A percentile compares a stretch with the other conserved stretches of the same genome.
Evolutionary conservation across 768 basidiomycete species (phyloP).

Genomic region (Sarcodon aspratus): DNA sequence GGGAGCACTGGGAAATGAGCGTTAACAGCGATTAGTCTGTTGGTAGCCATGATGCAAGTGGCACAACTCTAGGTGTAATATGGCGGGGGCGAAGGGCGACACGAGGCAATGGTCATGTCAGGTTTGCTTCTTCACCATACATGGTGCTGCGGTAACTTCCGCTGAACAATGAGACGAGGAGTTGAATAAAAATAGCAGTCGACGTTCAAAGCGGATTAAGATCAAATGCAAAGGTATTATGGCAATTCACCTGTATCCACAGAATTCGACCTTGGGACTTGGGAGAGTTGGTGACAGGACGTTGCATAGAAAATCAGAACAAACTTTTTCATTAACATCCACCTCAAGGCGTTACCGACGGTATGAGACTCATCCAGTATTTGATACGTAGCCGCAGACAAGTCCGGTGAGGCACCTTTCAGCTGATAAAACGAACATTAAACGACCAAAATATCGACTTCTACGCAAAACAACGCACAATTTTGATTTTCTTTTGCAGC

Average conservation of each 20-base stretch:
- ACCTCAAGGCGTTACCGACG: constrained; percentile 86
- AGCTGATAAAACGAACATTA: constrained; percentile 36
- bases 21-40: constrained; percentile 5
- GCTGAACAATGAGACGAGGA: no score
- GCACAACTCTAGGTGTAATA: no score
- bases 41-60: no score
- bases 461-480: constrained; percentile 8
- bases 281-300: not conserved
- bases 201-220: no score
- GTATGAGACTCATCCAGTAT: constrained; percentile 94
- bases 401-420: constrained; percentile 69
- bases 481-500: constrained; percentile 11
- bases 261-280: constrained; percentile 96
- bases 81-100: no score
- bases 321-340: constrained; percentile 99
- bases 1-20: constrained; percentile 45
- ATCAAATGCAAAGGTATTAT: not conserved
- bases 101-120: no score
- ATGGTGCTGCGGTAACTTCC: no score
- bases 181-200: no score
- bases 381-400: constrained; percentile 86
- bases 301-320: constrained; percentile 13
- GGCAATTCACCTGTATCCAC: constrained; percentile 78
- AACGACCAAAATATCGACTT: not conserved
- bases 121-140: no score